Conservation (phyloP, 176 grass and related monocot genomes). For the Ananas comosus region DNA sequence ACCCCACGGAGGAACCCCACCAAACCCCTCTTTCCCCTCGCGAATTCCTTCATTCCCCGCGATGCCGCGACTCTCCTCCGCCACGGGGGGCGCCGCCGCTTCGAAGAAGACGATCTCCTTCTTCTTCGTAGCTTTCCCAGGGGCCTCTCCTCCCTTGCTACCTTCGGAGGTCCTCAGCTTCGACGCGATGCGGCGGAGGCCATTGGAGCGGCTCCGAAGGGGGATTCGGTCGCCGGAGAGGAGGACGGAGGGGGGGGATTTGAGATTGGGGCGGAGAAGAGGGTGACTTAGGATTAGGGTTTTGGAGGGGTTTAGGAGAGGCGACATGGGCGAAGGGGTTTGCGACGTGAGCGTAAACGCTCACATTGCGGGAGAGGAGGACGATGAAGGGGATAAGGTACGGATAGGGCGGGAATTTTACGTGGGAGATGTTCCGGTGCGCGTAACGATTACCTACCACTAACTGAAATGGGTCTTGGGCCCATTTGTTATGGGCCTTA, state of each 20-base stretch:
- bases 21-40: background rate
- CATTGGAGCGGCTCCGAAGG: background rate
- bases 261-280: background rate
- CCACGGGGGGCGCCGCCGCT: slow-evolving; percentile 43
- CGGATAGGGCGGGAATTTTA: background rate
- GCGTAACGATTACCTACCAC: no score
- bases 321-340: background rate
- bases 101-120: slow-evolving; percentile 88
- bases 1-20: slow-evolving; percentile 17
- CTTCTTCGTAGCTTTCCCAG: slow-evolving; percentile 19
- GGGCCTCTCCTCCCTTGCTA: slow-evolving; percentile 5
- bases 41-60: slow-evolving; percentile 1
- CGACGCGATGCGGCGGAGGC: background rate
- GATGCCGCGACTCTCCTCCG: slow-evolving; percentile 13
- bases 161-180: slow-evolving; percentile 12
- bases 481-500: no score
- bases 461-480: no score
- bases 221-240: background rate
- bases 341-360: background rate
- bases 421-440: background rate
- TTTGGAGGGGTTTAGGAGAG: slow-evolving; percentile 5
- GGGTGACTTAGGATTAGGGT: background rate
- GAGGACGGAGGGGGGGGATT: background rate
- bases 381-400: background rate
- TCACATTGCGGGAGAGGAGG: background rate